These are phyloP conservation scores for Aspergillus funiculosus DNA, from an alignment of 495 filamentous ascomycete genomes.

Conservation along the genomic window DNA sequence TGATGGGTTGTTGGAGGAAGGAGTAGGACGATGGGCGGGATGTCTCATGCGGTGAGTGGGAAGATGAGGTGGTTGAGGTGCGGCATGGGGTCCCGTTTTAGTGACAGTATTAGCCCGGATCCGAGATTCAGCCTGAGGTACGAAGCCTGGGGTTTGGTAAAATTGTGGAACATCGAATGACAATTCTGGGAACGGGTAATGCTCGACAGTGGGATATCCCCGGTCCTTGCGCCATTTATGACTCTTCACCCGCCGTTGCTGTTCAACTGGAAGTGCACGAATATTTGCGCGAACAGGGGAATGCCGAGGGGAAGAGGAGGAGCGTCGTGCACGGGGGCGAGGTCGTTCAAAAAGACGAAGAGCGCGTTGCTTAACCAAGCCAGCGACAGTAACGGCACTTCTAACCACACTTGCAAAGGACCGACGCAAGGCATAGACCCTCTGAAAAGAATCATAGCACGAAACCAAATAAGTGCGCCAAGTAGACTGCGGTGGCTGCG, in stretches of 20 bases:
- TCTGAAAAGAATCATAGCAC: slow-evolving; percentile 2
- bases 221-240: slow-evolving; percentile 15
- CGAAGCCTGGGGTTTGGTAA: background rate
- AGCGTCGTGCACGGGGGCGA: background rate
- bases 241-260: slow-evolving; percentile 6
- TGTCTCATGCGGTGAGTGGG: background rate
- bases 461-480: slow-evolving; percentile 4
- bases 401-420: slow-evolving; percentile 6
- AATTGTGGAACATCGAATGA: slow-evolving; percentile 8
- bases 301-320: background rate
- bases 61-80: no score
- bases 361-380: slow-evolving; percentile 8
- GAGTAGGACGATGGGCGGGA: no score
- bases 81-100: no score
- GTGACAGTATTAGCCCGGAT: background rate
- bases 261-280: slow-evolving; percentile 12
- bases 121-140: background rate
- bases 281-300: slow-evolving; percentile 13
- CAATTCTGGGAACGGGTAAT: slow-evolving; percentile 16
- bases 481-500: background rate
- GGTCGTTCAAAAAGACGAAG: background rate
- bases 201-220: slow-evolving; percentile 3
- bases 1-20: no score
- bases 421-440: background rate
- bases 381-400: slow-evolving; percentile 8